These are phyloP conservation scores for Phytophthora megakarya DNA, from an alignment of 352 stramenopile species.

Conservation along the genomic window DNA sequence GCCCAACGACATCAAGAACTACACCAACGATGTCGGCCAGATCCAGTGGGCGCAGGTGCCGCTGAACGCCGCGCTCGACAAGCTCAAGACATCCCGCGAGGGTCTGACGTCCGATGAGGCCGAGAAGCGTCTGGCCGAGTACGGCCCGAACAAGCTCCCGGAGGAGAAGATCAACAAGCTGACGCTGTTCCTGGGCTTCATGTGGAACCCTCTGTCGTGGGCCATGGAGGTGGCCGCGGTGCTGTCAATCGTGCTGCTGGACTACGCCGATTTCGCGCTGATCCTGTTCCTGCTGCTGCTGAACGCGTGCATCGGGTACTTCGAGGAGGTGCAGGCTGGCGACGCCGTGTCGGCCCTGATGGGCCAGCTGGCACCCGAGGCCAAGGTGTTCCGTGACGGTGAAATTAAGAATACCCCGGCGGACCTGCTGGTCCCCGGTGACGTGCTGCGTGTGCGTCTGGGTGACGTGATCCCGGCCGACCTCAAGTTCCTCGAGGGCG, in stretches of 20 bases:
- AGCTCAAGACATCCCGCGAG: conserved; percentile 74
- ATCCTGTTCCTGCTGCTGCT: conserved; percentile 75
- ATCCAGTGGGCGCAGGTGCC: conserved; percentile 77
- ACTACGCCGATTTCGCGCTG: conserved; percentile 77
- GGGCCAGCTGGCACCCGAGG: conserved; percentile 84
- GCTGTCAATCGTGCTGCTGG: conserved; percentile 74
- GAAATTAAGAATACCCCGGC: conserved; percentile 69
- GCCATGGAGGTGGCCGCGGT: conserved; percentile 80
- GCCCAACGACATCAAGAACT: conserved; percentile 80
- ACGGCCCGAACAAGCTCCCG: conserved; percentile 84
- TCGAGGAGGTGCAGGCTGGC: conserved; percentile 86
- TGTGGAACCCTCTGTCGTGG: conserved; percentile 87
- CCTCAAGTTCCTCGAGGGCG: conserved; percentile 82
- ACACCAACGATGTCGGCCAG: conserved; percentile 78
- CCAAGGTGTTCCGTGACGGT: conserved; percentile 85
- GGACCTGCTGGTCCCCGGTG: conserved; percentile 70
- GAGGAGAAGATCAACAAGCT: conserved; percentile 83
- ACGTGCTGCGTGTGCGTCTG: conserved; percentile 79
- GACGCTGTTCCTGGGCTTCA: conserved; percentile 76
- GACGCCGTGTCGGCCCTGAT: conserved; percentile 91
- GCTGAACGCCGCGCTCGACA: conserved; percentile 81
- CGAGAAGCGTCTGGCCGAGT: conserved; percentile 71
- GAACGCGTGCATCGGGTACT: conserved; percentile 79
- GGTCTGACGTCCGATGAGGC: conserved; percentile 79
- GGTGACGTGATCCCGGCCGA: conserved; percentile 94